Percentiles rank a stretch among this genome's conserved stretches.
These are phyloP conservation scores for Alnus glutinosa DNA, from an alignment of 306 rosid genomes.

Conservation along the genomic window DNA sequence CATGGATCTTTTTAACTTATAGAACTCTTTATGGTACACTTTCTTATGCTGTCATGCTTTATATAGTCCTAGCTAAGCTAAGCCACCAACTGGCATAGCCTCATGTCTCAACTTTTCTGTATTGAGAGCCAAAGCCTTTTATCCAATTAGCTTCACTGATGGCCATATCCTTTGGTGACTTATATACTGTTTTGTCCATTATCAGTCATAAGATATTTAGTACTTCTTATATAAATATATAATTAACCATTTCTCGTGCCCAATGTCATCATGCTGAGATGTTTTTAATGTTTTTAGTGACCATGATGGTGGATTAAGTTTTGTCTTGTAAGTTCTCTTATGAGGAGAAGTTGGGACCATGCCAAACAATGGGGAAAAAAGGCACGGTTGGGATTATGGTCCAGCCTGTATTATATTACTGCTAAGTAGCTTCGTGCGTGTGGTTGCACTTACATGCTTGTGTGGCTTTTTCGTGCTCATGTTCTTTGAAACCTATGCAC, in stretches of 20 bases:
- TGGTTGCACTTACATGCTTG: background rate
- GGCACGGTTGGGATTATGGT: background rate
- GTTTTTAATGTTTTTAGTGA: background rate
- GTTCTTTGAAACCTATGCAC: background rate
- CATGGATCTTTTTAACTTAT: background rate
- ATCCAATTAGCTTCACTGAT: background rate
- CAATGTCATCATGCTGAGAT: background rate
- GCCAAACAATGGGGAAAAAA: background rate
- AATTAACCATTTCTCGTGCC: background rate
- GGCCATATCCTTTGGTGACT: background rate
- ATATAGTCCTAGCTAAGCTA: background rate
- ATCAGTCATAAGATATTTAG: background rate
- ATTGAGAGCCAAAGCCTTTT: background rate
- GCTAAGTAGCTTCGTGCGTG: background rate
- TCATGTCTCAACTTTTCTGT: background rate
- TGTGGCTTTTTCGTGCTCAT: background rate
- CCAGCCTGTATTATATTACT: background rate
- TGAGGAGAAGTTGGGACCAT: background rate
- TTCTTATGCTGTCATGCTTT: too few relatives aligned
- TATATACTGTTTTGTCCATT: too few relatives aligned
- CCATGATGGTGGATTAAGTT: background rate
- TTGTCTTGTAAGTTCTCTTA: background rate
- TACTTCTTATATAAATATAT: background rate
- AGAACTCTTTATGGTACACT: background rate
- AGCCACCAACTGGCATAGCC: background rate